phyloP scores from a whole-genome alignment of 495 filamentous ascomycete species.

The Recurvomyces mirabilis region DNA sequence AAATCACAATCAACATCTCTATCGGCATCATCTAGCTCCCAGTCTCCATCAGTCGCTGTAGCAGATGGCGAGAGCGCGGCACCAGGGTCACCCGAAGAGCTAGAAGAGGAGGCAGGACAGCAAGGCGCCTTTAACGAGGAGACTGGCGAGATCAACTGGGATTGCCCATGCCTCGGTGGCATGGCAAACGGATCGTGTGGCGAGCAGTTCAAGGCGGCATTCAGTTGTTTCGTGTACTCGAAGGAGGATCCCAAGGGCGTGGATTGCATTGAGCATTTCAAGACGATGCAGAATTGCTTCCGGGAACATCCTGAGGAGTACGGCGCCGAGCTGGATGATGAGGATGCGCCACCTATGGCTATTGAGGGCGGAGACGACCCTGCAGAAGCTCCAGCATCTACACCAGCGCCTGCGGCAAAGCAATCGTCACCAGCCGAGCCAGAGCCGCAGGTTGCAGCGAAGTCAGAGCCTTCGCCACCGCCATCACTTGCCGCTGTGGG shows the following conservation, averaged over 20 bases:
- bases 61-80: conserved; percentile 16
- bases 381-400: not conserved
- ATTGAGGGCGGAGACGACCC: not conserved
- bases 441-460: not conserved
- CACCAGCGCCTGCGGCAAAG: no score
- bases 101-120: conserved; percentile 69
- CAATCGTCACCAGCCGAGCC: not conserved
- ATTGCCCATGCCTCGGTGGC: conserved; percentile 91
- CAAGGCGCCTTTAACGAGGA: conserved; percentile 95
- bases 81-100: conserved; percentile 36
- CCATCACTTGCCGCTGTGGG: conserved; percentile 1
- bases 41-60: conserved; percentile 5
- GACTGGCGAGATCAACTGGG: conserved; percentile 99
- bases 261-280: conserved; percentile 97
- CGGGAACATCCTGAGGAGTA: conserved; percentile 81
- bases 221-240: conserved; percentile 95
- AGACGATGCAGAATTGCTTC: conserved; percentile 96
- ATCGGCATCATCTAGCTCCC: conserved; percentile 4
- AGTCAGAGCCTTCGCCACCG: not conserved
- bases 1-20: conserved; percentile 16
- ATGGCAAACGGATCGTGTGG: conserved; percentile 97
- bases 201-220: conserved; percentile 84
- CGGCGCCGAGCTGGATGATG: conserved; percentile 76
- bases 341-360: conserved; percentile 40
- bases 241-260: conserved; percentile 95